Percentiles rank a stretch among this genome's conserved stretches.
Evolutionary conservation across 495 filamentous ascomycete genomes (phyloP).

Genomic region (Collariella sp.): DNA sequence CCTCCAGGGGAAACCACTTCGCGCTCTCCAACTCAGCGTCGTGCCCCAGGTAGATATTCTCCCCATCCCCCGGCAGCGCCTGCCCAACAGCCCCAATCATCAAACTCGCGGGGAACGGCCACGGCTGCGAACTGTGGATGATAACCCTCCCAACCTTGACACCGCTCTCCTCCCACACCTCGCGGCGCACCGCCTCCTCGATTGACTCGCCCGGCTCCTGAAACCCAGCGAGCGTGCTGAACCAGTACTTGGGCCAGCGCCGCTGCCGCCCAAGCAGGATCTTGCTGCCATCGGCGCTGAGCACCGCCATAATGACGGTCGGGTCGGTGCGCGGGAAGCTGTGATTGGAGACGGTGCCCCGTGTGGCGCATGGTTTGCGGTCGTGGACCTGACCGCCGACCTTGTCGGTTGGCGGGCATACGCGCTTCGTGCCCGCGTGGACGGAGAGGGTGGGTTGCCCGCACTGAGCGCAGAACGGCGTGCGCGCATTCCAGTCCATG

Average conservation of each 20-base stretch:
- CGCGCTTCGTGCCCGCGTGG: conserved; percentile 83
- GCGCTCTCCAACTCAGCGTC: conserved; percentile 89
- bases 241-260: conserved; percentile 78
- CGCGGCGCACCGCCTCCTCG: conserved; percentile 88
- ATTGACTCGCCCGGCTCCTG: conserved; percentile 90
- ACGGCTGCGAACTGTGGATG: conserved; percentile 85
- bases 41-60: conserved; percentile 72
- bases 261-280: conserved; percentile 79
- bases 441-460: conserved; percentile 76
- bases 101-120: conserved; percentile 59
- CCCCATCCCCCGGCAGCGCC: conserved; percentile 63
- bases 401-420: conserved; percentile 72
- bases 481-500: conserved; percentile 89
- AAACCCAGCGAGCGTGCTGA: conserved; percentile 86
- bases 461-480: conserved; percentile 84
- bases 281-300: conserved; percentile 63
- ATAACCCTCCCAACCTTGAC: conserved; percentile 78
- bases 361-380: conserved; percentile 65
- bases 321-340: conserved; percentile 92
- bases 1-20: conserved; percentile 69
- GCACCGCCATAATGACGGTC: conserved; percentile 88
- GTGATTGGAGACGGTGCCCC: conserved; percentile 69
- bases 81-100: conserved; percentile 95
- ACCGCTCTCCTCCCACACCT: conserved; percentile 94
- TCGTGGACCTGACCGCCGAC: conserved; percentile 37